phyloP scores from a whole-genome alignment of 441 rosid genomes.

The Sinapis alba region DNA sequence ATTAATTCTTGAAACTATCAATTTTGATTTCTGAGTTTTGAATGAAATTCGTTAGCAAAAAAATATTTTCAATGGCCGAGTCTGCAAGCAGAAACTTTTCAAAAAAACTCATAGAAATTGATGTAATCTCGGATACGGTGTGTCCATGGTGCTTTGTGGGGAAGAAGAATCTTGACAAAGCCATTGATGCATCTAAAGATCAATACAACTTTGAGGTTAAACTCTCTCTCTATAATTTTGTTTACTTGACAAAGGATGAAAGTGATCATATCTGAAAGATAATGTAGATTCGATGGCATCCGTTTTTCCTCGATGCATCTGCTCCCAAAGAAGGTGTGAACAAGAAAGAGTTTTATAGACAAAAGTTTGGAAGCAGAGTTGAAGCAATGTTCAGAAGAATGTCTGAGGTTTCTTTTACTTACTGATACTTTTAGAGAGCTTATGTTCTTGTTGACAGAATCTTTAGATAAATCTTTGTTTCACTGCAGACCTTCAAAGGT shows the following conservation, averaged over 20 bases:
- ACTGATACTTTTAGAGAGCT: not conserved
- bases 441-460: constrained; percentile 19
- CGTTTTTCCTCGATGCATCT: constrained; percentile 39
- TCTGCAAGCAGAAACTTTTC: constrained; percentile 45
- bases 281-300: constrained; percentile 40
- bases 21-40: constrained; percentile 10
- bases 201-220: constrained; percentile 68
- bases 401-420: constrained; percentile 27
- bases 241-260: constrained; percentile 1
- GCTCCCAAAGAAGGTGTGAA: constrained; percentile 85
- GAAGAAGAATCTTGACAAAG: constrained; percentile 81
- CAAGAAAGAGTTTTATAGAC: constrained; percentile 62
- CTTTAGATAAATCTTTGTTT: constrained; percentile 7
- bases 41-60: constrained; percentile 19
- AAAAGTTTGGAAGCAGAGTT: constrained; percentile 63
- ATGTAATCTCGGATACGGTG: constrained; percentile 78
- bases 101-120: constrained; percentile 68
- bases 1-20: not conserved
- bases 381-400: constrained; percentile 52
- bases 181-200: constrained; percentile 66
- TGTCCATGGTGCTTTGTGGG: constrained; percentile 95
- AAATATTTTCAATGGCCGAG: constrained; percentile 52
- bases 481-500: constrained; percentile 30
- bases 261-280: not conserved
- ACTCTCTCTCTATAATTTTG: not conserved